Evolutionary conservation across 768 basidiomycete species (phyloP).

Genomic region (Pholiota microspora): DNA sequence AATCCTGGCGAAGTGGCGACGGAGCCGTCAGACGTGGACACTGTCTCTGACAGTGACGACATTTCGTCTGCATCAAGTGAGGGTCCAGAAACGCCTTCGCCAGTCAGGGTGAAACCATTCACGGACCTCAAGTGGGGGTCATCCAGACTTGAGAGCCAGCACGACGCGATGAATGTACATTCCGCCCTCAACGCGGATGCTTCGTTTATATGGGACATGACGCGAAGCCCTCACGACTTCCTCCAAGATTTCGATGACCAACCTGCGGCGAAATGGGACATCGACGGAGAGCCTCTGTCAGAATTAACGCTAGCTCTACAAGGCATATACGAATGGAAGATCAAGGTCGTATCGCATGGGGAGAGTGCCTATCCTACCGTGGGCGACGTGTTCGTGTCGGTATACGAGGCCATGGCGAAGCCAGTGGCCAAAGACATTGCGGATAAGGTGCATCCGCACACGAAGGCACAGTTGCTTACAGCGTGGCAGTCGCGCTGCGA

Average conservation of each 20-base stretch:
- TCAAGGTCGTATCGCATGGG: neutral
- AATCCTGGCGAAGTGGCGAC: neutral
- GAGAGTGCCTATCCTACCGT: neutral
- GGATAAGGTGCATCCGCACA: neutral
- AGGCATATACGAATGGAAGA: neutral
- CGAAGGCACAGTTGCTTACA: neutral
- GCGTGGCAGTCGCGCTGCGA: neutral
- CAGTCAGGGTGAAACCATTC: neutral
- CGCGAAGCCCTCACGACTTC: neutral
- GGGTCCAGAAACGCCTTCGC: neutral
- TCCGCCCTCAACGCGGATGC: neutral
- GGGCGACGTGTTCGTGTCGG: neutral
- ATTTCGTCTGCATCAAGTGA: neutral
- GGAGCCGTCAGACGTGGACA: no score
- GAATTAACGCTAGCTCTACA: neutral
- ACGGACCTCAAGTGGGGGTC: neutral
- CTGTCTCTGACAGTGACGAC: no score
- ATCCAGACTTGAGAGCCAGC: neutral
- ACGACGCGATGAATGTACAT: neutral
- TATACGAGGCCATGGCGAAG: neutral
- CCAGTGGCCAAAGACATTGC: neutral
- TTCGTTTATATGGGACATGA: conserved; percentile 2
- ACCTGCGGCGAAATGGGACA: neutral
- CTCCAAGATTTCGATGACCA: neutral
- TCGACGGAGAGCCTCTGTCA: neutral